These are phyloP conservation scores for Solanum rostratum DNA, from an alignment of 257 asterid genomes.

Conservation along the genomic window DNA sequence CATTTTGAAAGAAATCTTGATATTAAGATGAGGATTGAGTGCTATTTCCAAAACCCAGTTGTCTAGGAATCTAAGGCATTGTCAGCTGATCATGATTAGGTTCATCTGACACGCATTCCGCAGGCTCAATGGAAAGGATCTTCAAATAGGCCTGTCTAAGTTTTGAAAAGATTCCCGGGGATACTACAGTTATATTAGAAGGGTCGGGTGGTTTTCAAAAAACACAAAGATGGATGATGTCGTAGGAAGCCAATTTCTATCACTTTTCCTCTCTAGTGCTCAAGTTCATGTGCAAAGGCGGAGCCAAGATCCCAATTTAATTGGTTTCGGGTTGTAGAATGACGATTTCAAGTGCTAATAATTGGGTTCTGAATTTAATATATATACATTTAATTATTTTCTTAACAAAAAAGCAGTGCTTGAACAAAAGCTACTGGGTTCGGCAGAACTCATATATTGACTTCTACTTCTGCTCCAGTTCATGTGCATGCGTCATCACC, in stretches of 20 bases:
- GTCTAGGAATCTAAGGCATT: not conserved
- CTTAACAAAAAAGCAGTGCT: not conserved
- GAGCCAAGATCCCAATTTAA: not conserved
- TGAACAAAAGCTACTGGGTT: not conserved
- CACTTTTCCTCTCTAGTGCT: not conserved
- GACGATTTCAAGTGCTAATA: not conserved
- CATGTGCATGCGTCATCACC: not conserved
- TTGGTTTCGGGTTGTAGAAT: not conserved
- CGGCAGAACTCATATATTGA: not conserved
- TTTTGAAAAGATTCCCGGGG: not conserved
- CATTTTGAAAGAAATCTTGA: not conserved
- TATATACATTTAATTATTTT: not conserved
- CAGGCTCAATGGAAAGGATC: not conserved
- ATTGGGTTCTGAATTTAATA: not conserved
- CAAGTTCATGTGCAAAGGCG: not conserved
- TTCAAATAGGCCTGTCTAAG: not conserved
- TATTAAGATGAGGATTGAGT: not conserved
- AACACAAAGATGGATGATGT: not conserved
- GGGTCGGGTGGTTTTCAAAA: not conserved
- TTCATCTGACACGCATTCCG: not conserved
- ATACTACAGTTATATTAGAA: not conserved
- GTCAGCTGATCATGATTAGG: not conserved
- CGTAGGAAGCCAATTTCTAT: not conserved
- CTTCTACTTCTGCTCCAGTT: not conserved
- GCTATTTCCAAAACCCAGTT: not conserved